phyloP scores from a whole-genome alignment of 1,139 yeast species.

The Dujonia santamariae region DNA sequence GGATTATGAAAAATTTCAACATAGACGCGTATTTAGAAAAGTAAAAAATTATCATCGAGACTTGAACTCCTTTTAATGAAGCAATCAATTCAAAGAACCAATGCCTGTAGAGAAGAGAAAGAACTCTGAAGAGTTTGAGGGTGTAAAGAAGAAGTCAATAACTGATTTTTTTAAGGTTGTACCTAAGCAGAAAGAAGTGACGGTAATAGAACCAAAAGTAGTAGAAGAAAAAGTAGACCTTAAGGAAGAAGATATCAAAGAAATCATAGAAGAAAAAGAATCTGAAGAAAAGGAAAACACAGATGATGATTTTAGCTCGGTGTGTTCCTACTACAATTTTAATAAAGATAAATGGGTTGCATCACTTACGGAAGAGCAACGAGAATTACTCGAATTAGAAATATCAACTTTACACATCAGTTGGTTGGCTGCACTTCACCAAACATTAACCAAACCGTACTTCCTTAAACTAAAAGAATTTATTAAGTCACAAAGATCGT shows the following conservation, averaged over 20 bases:
- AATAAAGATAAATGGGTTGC: slow-evolving; percentile 55
- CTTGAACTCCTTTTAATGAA: too few species aligned
- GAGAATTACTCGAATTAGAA: slow-evolving; percentile 61
- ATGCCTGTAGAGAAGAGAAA: slow-evolving; percentile 1
- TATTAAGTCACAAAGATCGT: slow-evolving; percentile 30
- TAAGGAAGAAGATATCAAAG: not conserved
- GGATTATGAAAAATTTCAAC: too few species aligned
- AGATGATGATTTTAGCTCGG: slow-evolving; percentile 13
- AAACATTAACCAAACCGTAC: slow-evolving; percentile 81
- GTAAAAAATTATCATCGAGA: too few species aligned
- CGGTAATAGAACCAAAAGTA: not conserved
- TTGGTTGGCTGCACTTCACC: slow-evolving; percentile 71
- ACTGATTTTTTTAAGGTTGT: slow-evolving; percentile 8
- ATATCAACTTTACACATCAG: slow-evolving; percentile 65
- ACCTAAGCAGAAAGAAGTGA: not conserved
- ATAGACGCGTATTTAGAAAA: too few species aligned
- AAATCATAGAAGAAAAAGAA: not conserved
- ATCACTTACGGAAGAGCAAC: slow-evolving; percentile 50
- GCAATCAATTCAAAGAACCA: not conserved
- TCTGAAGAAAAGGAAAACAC: slow-evolving; percentile 7
- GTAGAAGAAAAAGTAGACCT: not conserved
- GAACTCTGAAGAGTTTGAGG: not conserved
- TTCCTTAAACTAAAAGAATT: slow-evolving; percentile 71
- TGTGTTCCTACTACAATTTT: slow-evolving; percentile 26
- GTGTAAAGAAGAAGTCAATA: slow-evolving; percentile 7